phyloP scores from a whole-genome alignment of 371 early-diverging fungal genomes.

The Rhizomucor pusillus region DNA sequence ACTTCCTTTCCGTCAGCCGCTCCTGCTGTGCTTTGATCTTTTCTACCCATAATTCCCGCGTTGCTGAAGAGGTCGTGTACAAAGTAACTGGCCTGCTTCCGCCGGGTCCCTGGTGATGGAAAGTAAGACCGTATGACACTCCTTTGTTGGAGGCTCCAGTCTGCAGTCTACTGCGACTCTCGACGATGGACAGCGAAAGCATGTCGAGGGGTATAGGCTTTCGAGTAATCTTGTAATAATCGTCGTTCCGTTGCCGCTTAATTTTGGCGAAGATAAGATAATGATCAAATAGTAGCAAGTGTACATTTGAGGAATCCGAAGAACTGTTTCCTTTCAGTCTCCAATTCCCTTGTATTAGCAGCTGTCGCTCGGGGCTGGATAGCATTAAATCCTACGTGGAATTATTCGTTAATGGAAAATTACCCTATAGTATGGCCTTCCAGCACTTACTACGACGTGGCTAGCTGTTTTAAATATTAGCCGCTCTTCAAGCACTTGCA shows the following conservation, averaged over 20 bases:
- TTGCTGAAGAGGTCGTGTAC: conserved; percentile 66
- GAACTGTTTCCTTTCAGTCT: conserved; percentile 59
- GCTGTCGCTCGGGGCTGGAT: conserved; percentile 62
- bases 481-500: conserved; percentile 39
- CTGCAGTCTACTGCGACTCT: conserved; percentile 1
- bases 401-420: neutral
- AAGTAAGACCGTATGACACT: conserved; percentile 50
- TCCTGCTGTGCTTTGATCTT: conserved; percentile 67
- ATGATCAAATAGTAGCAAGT: conserved; percentile 88
- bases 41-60: conserved; percentile 79
- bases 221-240: conserved; percentile 29
- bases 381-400: conserved; percentile 69
- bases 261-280: conserved; percentile 77
- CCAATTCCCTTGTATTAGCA: conserved; percentile 79
- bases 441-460: conserved; percentile 25
- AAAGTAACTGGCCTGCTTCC: conserved; percentile 63
- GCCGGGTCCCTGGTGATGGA: conserved; percentile 74
- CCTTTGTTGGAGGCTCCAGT: conserved; percentile 17
- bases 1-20: too few species aligned
- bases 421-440: conserved; percentile 15
- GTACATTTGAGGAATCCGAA: conserved; percentile 64
- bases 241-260: conserved; percentile 22
- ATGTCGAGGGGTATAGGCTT: conserved; percentile 22
- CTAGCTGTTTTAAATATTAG: conserved; percentile 25
- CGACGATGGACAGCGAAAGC: conserved; percentile 14